Evolutionary conservation across 78 protist species (phyloP).

Genomic region (Cavenderia fasciculata): DNA sequence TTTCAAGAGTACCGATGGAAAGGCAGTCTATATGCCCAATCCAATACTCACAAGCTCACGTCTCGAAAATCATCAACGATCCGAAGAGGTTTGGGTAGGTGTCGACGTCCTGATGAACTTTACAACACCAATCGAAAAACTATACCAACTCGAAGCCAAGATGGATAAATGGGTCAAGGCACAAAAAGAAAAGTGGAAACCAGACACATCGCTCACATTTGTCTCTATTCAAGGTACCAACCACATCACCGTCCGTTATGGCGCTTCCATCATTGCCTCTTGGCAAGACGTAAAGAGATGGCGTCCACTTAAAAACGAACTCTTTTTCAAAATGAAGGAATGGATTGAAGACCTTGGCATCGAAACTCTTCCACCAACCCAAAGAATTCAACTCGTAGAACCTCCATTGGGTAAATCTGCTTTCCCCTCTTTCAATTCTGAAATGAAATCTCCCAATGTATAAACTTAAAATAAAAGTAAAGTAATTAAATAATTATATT

Average conservation of each 20-base stretch:
- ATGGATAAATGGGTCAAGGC: slow-evolving; percentile 65
- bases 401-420: too few relatives aligned
- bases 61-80: slow-evolving; percentile 68
- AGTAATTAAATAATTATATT: too few relatives aligned
- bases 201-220: slow-evolving; percentile 18
- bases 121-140: slow-evolving; percentile 58
- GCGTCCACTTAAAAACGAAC: slow-evolving; percentile 46
- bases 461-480: too few relatives aligned
- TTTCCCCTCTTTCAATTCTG: too few relatives aligned
- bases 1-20: slow-evolving; percentile 53
- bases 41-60: neutral
- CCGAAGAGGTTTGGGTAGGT: slow-evolving; percentile 56
- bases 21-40: slow-evolving; percentile 67
- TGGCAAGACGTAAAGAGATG: slow-evolving; percentile 71
- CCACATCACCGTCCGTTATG: slow-evolving; percentile 22
- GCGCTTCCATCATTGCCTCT: slow-evolving; percentile 43
- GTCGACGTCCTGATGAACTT: slow-evolving; percentile 36
- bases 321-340: slow-evolving; percentile 66
- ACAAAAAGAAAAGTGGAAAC: slow-evolving; percentile 64
- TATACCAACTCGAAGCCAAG: slow-evolving; percentile 35
- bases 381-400: slow-evolving; percentile 8
- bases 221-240: slow-evolving; percentile 21
- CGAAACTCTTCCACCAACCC: slow-evolving; percentile 51
- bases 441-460: too few relatives aligned
- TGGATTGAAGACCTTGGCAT: slow-evolving; percentile 24